Evolutionary conservation across 148 eudicot genomes (phyloP).

Genomic region (Arbutus unedo): DNA sequence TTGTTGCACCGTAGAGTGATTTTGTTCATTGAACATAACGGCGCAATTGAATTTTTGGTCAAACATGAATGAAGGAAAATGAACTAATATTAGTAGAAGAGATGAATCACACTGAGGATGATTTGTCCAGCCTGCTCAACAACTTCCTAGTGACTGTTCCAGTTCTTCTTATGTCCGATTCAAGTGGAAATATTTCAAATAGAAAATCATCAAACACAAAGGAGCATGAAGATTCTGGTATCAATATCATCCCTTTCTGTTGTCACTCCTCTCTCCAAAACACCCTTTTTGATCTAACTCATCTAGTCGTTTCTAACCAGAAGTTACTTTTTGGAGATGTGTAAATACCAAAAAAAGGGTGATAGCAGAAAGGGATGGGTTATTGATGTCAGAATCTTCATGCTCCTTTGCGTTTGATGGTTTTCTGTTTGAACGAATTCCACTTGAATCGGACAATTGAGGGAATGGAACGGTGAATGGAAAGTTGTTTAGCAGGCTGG

Average conservation of each 20-base stretch:
- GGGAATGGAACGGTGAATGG: slow-evolving; percentile 29
- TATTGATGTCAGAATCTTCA: slow-evolving; percentile 25
- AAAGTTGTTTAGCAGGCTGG: slow-evolving; percentile 61
- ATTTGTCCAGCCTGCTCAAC: slow-evolving; percentile 62
- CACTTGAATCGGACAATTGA: slow-evolving; percentile 43
- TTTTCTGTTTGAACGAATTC: slow-evolving; percentile 31
- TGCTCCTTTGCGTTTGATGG: slow-evolving; percentile 25
- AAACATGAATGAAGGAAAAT: slow-evolving; percentile 21
- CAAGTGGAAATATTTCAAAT: slow-evolving; percentile 27
- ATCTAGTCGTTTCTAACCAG: too few relatives aligned
- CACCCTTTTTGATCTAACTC: too few relatives aligned
- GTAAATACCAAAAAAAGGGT: too few relatives aligned
- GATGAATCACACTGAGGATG: slow-evolving; percentile 42
- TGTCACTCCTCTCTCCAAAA: too few relatives aligned
- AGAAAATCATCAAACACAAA: slow-evolving; percentile 31
- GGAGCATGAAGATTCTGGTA: slow-evolving; percentile 23
- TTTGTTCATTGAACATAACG: not conserved
- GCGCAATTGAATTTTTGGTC: not conserved
- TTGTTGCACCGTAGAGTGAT: too few relatives aligned
- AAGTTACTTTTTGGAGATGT: too few relatives aligned
- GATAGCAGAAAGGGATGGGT: not conserved
- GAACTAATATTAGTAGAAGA: slow-evolving; percentile 19
- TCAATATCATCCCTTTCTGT: slow-evolving; percentile 13
- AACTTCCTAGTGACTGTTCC: slow-evolving; percentile 31
- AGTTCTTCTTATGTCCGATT: slow-evolving; percentile 51